A percentile compares a stretch with the other conserved stretches of the same genome.
These are phyloP conservation scores for Lentinula guzmanii DNA, from an alignment of 768 basidiomycete genomes.

Conservation along the genomic window DNA sequence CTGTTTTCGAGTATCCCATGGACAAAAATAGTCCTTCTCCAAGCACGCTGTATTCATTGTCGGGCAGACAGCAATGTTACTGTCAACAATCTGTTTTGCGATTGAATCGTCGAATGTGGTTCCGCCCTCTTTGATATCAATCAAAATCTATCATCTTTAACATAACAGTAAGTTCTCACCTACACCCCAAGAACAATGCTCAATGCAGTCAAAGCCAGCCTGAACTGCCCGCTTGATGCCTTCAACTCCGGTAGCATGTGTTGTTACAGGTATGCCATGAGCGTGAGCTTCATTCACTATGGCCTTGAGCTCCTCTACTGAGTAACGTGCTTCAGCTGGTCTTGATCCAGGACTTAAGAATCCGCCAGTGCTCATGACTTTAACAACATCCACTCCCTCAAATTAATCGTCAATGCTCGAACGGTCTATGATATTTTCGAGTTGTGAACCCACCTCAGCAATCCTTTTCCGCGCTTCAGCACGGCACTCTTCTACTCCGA, in stretches of 20 bases:
- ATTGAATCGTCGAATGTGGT: not conserved
- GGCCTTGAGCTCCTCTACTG: constrained; percentile 4
- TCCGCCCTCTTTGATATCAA: not conserved
- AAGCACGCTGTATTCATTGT: constrained; percentile 6
- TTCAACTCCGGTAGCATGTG: constrained; percentile 4
- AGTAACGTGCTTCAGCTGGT: not conserved
- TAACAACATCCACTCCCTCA: constrained; percentile 1
- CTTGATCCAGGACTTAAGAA: not conserved
- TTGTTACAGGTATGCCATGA: constrained; percentile 3
- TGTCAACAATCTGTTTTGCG: not conserved
- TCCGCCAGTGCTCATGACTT: constrained; percentile 4
- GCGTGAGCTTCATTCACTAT: constrained; percentile 3
- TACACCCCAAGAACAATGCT: constrained; percentile 5
- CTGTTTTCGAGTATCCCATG: constrained; percentile 1
- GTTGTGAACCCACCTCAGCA: not conserved
- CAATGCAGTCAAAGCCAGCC: constrained; percentile 5
- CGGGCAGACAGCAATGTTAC: constrained; percentile 3
- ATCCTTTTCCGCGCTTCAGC: constrained; percentile 2
- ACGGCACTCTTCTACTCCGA: not conserved
- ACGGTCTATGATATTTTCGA: not conserved
- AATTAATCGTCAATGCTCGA: not conserved
- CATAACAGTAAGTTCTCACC: not conserved
- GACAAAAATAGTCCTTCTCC: constrained; percentile 4
- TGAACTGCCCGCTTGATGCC: constrained; percentile 1
- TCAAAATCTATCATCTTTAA: not conserved